phyloP scores from a whole-genome alignment of 1,139 yeast genomes.

The Saccharomyces hybrid region DNA sequence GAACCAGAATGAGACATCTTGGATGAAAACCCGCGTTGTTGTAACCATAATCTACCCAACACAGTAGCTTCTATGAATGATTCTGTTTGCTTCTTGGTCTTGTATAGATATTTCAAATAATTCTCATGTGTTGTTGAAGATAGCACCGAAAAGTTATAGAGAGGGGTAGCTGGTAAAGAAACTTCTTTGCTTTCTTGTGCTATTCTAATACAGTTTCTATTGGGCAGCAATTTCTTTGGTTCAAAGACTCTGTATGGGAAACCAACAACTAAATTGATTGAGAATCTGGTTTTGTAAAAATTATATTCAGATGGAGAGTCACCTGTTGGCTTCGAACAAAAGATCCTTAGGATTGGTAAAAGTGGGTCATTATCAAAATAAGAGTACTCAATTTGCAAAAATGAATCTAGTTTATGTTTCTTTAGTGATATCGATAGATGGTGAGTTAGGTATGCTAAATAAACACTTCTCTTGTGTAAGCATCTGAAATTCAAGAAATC shows the following conservation, averaged over 20 bases:
- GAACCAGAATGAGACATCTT: slow-evolving; percentile 41
- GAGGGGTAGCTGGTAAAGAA: slow-evolving; percentile 56
- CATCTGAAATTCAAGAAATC: slow-evolving; percentile 89
- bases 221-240: slow-evolving; percentile 66
- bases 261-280: slow-evolving; percentile 65
- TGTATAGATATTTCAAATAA: slow-evolving; percentile 67
- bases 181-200: slow-evolving; percentile 41
- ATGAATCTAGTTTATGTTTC: slow-evolving; percentile 44
- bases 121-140: slow-evolving; percentile 62
- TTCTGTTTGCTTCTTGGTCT: slow-evolving; percentile 67
- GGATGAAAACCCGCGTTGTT: slow-evolving; percentile 75
- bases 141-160: slow-evolving; percentile 74
- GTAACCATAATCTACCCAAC: slow-evolving; percentile 82
- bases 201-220: slow-evolving; percentile 71
- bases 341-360: slow-evolving; percentile 55
- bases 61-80: slow-evolving; percentile 83
- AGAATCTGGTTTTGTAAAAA: slow-evolving; percentile 62
- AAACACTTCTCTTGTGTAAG: slow-evolving; percentile 81
- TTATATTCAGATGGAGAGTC: slow-evolving; percentile 36
- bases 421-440: slow-evolving; percentile 49
- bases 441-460: slow-evolving; percentile 69
- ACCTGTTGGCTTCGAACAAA: slow-evolving; percentile 28
- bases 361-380: slow-evolving; percentile 60
- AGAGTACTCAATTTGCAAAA: slow-evolving; percentile 47
- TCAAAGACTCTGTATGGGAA: slow-evolving; percentile 69